Conservation (phyloP, 148 eudicot species). For the Euryodendron excelsum region DNA sequence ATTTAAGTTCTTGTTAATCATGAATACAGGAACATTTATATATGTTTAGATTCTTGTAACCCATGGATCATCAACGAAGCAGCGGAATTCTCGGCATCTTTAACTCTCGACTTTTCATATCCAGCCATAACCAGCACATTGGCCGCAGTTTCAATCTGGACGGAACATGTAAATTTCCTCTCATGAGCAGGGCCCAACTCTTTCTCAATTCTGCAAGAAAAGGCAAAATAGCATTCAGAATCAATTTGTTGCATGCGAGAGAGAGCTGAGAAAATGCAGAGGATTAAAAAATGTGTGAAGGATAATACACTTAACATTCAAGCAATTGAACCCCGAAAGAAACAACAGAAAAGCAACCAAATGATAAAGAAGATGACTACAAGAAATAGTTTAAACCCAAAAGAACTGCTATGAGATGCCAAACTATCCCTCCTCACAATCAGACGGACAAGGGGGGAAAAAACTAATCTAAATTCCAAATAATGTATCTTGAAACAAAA, state of each 20-base stretch:
- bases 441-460: not conserved
- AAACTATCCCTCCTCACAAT: not conserved
- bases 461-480: not conserved
- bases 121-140: conserved; percentile 34
- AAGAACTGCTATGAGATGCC: conserved; percentile 1
- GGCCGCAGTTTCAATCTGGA: conserved; percentile 41
- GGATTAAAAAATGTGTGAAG: not conserved
- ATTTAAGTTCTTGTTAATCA: too few species aligned
- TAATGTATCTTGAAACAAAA: not conserved
- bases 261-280: too few species aligned
- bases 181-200: conserved; percentile 63
- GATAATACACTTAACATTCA: not conserved
- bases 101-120: conserved; percentile 42
- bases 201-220: conserved; percentile 44
- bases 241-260: not conserved
- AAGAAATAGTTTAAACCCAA: not conserved
- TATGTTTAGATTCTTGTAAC: conserved; percentile 32
- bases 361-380: not conserved
- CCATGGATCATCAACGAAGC: conserved; percentile 62
- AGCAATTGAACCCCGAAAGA: not conserved
- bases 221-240: not conserved
- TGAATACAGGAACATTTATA: conserved; percentile 5
- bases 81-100: conserved; percentile 76
- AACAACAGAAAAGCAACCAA: not conserved
- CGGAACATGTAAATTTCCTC: conserved; percentile 56